Conservation (phyloP, 352 stramenopile species). For the Hyaloperonospora arabidopsidis region DNA sequence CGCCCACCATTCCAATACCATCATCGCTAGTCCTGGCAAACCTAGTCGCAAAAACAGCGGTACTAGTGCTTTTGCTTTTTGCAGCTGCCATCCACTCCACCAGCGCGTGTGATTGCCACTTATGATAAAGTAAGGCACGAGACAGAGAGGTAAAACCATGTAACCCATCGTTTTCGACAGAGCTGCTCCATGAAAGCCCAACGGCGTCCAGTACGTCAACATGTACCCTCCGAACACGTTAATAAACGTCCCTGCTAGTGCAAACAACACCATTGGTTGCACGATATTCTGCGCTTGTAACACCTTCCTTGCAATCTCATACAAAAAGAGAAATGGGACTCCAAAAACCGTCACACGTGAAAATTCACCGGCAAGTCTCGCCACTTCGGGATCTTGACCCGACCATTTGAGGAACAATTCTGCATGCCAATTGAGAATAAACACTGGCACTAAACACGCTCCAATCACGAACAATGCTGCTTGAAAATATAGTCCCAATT, state of each 20-base stretch:
- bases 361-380: conserved; percentile 48
- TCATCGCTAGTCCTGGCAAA: conserved; percentile 43
- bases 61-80: conserved; percentile 31
- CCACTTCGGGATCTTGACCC: conserved; percentile 52
- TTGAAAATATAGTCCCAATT: conserved; percentile 76
- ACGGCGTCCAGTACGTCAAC: conserved; percentile 54
- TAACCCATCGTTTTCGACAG: conserved; percentile 55
- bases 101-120: conserved; percentile 28
- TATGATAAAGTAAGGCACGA: conserved; percentile 48
- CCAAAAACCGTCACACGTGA: conserved; percentile 51
- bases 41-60: conserved; percentile 49
- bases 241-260: conserved; percentile 48
- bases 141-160: conserved; percentile 38
- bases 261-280: conserved; percentile 45
- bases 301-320: conserved; percentile 76
- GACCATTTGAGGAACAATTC: conserved; percentile 39
- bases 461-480: conserved; percentile 43
- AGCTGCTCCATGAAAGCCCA: conserved; percentile 69
- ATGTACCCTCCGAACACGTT: conserved; percentile 64
- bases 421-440: conserved; percentile 57
- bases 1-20: conserved; percentile 75
- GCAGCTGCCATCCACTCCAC: conserved; percentile 46
- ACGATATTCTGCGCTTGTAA: conserved; percentile 75
- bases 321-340: conserved; percentile 73
- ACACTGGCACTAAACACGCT: conserved; percentile 38